Evolutionary conservation across 495 filamentous ascomycete species (phyloP).

Genomic region (Choiromyces venosus): DNA sequence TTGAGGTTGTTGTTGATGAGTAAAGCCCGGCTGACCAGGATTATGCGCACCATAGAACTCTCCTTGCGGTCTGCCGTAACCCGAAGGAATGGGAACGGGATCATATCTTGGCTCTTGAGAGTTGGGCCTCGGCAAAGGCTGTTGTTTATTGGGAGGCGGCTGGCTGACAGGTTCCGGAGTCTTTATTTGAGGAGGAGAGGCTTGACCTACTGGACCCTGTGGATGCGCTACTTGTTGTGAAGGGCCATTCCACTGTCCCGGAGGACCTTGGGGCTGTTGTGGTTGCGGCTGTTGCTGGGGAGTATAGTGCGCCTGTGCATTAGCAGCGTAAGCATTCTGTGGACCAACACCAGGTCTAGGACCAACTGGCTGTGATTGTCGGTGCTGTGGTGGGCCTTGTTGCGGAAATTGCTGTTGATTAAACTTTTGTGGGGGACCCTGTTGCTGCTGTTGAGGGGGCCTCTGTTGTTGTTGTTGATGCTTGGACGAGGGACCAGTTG

Average conservation of each 20-base stretch:
- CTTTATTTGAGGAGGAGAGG: slow-evolving; percentile 9
- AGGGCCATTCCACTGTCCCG: not conserved
- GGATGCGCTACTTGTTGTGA: slow-evolving; percentile 7
- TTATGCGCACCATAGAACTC: slow-evolving; percentile 14
- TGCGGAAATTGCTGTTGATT: slow-evolving; percentile 10
- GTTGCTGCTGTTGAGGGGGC: slow-evolving; percentile 17
- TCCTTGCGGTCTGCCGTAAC: slow-evolving; percentile 26
- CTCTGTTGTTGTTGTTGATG: slow-evolving; percentile 16
- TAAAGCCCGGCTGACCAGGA: slow-evolving; percentile 5
- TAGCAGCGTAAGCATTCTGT: slow-evolving; percentile 15
- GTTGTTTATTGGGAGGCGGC: slow-evolving; percentile 9
- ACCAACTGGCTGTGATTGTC: slow-evolving; percentile 17
- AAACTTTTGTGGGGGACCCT: slow-evolving; percentile 9
- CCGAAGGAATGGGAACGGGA: slow-evolving; percentile 26
- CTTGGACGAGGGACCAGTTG: slow-evolving; percentile 9
- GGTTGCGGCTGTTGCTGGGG: slow-evolving; percentile 6
- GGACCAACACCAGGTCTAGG: not conserved
- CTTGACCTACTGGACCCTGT: not conserved
- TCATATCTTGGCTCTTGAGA: slow-evolving; percentile 27
- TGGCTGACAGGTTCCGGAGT: slow-evolving; percentile 15
- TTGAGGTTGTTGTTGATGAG: not conserved
- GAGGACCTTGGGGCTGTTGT: slow-evolving; percentile 11
- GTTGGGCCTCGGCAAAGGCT: not conserved
- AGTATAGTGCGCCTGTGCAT: not conserved
- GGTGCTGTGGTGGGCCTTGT: slow-evolving; percentile 13